Conservation (phyloP, 345 rosid genomes). For the Psidium guajava region DNA sequence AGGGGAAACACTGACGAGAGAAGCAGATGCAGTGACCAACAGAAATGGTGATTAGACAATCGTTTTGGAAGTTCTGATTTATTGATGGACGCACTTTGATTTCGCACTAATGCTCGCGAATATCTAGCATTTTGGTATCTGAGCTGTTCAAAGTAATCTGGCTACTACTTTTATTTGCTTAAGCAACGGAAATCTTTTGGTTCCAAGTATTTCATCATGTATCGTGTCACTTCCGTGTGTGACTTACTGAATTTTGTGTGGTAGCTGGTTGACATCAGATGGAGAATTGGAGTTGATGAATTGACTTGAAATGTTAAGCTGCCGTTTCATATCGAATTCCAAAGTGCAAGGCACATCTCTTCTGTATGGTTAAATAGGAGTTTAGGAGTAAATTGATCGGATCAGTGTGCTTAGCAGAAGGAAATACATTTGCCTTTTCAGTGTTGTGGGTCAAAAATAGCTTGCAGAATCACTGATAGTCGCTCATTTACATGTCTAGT, state of each 20-base stretch:
- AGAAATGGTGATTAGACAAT: slow-evolving; percentile 30
- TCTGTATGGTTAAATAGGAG: background rate
- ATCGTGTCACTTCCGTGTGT: background rate
- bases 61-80: background rate
- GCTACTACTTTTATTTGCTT: background rate
- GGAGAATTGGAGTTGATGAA: background rate
- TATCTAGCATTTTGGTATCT: background rate
- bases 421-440: background rate
- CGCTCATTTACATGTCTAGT: background rate
- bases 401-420: background rate
- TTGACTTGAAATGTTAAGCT: background rate
- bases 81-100: background rate
- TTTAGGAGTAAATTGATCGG: background rate
- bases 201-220: background rate
- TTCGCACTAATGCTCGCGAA: background rate
- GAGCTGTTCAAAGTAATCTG: background rate
- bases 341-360: background rate
- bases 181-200: background rate
- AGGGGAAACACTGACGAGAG: slow-evolving; percentile 42
- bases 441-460: background rate
- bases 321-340: background rate
- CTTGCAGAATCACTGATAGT: background rate
- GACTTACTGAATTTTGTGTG: background rate
- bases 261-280: background rate
- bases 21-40: slow-evolving; percentile 15